Evolutionary conservation across 371 early-diverging fungal species (phyloP).

Genomic region (Mortierella sp.): DNA sequence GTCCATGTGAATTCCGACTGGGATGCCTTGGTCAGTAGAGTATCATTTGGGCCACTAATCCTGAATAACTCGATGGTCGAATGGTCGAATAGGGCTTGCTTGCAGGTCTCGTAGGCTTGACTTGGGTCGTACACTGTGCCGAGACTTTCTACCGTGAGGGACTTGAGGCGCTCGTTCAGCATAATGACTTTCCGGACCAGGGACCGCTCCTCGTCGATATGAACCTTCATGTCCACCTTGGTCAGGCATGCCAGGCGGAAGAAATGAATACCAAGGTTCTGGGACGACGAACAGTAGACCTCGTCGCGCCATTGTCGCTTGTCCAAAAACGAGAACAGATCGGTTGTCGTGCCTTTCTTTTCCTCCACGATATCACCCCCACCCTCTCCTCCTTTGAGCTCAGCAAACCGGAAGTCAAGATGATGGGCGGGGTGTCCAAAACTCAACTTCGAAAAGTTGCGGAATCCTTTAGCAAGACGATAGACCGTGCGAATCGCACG

Average conservation of each 20-base stretch:
- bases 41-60: neutral
- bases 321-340: neutral
- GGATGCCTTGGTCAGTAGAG: neutral
- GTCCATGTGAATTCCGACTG: neutral
- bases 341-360: neutral
- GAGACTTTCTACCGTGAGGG: neutral
- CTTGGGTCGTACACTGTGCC: neutral
- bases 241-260: neutral
- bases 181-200: neutral
- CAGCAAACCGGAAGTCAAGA: neutral
- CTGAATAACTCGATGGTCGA: neutral
- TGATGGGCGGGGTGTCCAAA: neutral
- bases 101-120: neutral
- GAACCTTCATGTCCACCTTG: neutral
- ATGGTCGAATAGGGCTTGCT: neutral
- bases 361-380: neutral
- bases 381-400: neutral
- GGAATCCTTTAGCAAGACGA: neutral
- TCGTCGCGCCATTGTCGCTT: neutral
- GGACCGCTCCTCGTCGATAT: neutral
- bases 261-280: neutral
- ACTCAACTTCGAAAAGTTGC: neutral
- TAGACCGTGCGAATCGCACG: neutral
- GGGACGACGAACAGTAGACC: neutral
- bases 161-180: neutral